Percentiles rank a stretch among this genome's conserved stretches.
Evolutionary conservation across 2,329 filamentous ascomycete genomes (phyloP).

Genomic region (Cladosporium sp.): DNA sequence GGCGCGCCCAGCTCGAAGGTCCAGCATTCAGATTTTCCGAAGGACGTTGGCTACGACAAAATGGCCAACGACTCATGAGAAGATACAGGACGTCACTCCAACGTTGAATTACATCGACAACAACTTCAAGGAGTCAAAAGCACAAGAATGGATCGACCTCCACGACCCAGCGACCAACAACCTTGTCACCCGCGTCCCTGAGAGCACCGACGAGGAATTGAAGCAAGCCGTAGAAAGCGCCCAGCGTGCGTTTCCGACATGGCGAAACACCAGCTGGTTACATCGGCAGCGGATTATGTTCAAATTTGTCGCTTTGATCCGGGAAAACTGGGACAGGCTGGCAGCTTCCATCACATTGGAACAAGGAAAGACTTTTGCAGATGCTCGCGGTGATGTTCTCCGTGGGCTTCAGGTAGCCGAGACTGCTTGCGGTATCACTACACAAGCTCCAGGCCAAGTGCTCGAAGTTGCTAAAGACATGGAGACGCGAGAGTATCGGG

Average conservation of each 20-base stretch:
- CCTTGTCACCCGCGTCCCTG: constrained; percentile 75
- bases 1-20: neutral
- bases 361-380: constrained; percentile 83
- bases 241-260: constrained; percentile 68
- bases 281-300: constrained; percentile 82
- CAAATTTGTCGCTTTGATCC: constrained; percentile 73
- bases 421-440: constrained; percentile 74
- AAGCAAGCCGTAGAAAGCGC: constrained; percentile 70
- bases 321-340: constrained; percentile 79
- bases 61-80: constrained; percentile 26
- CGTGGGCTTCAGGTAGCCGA: constrained; percentile 81
- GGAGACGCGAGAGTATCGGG: constrained; percentile 78
- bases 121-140: constrained; percentile 64
- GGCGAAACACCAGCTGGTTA: constrained; percentile 69
- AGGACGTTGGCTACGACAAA: neutral
- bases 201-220: constrained; percentile 75
- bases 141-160: constrained; percentile 72
- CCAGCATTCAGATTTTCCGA: neutral
- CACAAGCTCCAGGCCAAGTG: constrained; percentile 77
- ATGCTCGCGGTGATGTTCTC: constrained; percentile 77
- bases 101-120: constrained; percentile 83
- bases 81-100: constrained; percentile 68
- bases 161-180: constrained; percentile 83
- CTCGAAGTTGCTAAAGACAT: constrained; percentile 85
- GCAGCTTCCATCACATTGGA: constrained; percentile 84